A percentile compares a stretch with the other conserved stretches of the same genome.
These are phyloP conservation scores for Botrytis pseudocinerea DNA, from an alignment of 2,329 filamentous ascomycete species.

Conservation along the genomic window DNA sequence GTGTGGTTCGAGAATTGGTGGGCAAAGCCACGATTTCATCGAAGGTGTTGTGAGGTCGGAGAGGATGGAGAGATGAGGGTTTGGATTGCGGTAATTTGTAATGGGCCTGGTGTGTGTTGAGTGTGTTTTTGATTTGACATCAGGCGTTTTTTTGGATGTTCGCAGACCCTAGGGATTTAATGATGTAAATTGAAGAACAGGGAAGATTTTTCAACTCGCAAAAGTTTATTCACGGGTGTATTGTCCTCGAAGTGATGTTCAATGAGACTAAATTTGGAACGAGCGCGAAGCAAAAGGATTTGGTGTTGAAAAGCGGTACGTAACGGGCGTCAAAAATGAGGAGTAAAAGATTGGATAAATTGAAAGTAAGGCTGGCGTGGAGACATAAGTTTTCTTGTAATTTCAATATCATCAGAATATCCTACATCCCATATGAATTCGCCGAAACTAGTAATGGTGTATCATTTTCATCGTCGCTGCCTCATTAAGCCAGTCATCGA, in stretches of 20 bases:
- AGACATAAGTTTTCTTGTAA: neutral
- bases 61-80: conserved; percentile 47
- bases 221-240: neutral
- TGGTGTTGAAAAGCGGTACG: neutral
- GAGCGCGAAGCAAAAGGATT: neutral
- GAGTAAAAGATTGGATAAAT: neutral
- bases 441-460: no score
- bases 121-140: neutral
- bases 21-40: conserved; percentile 49
- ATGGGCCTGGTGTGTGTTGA: neutral
- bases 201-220: neutral
- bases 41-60: conserved; percentile 53
- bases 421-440: neutral
- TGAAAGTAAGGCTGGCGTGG: neutral
- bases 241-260: neutral
- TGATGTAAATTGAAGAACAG: neutral
- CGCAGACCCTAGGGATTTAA: neutral
- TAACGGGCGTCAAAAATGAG: neutral
- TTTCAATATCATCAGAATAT: neutral
- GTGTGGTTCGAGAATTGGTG: conserved; percentile 59
- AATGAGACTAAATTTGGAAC: neutral
- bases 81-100: neutral
- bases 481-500: neutral
- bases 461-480: neutral
- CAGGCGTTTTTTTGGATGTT: neutral